phyloP scores from a whole-genome alignment of 1,139 yeast species.

The Blastobotrys proliferans region DNA sequence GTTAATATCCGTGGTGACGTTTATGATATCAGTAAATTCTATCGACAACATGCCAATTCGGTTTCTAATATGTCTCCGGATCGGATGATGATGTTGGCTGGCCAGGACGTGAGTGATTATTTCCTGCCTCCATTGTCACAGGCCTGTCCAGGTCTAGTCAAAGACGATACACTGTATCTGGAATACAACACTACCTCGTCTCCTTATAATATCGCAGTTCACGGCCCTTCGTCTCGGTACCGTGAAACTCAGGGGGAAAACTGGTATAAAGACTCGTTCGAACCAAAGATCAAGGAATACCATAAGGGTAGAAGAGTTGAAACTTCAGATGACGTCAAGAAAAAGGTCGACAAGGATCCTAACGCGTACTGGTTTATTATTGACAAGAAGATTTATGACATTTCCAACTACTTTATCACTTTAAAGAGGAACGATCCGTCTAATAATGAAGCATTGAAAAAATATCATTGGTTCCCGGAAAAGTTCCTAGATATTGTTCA shows the following conservation, averaged over 20 bases:
- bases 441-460: slow-evolving; percentile 22
- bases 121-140: slow-evolving; percentile 41
- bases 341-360: slow-evolving; percentile 23
- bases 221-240: slow-evolving; percentile 20
- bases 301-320: slow-evolving; percentile 39
- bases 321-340: slow-evolving; percentile 26
- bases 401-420: slow-evolving; percentile 37
- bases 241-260: slow-evolving; percentile 27
- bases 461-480: slow-evolving; percentile 35
- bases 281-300: slow-evolving; percentile 35
- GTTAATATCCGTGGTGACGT: slow-evolving; percentile 40
- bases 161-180: slow-evolving; percentile 30
- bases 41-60: slow-evolving; percentile 38
- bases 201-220: slow-evolving; percentile 14
- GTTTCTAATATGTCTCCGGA: slow-evolving; percentile 31
- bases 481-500: slow-evolving; percentile 31
- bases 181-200: slow-evolving; percentile 30
- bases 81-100: slow-evolving; percentile 38
- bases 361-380: slow-evolving; percentile 33
- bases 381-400: slow-evolving; percentile 36
- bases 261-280: slow-evolving; percentile 37
- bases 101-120: slow-evolving; percentile 37
- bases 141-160: slow-evolving; percentile 39
- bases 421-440: slow-evolving; percentile 18
- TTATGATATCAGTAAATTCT: slow-evolving; percentile 40